Conservation (phyloP, 163 green algal species). For the Volvox carteri region DNA sequence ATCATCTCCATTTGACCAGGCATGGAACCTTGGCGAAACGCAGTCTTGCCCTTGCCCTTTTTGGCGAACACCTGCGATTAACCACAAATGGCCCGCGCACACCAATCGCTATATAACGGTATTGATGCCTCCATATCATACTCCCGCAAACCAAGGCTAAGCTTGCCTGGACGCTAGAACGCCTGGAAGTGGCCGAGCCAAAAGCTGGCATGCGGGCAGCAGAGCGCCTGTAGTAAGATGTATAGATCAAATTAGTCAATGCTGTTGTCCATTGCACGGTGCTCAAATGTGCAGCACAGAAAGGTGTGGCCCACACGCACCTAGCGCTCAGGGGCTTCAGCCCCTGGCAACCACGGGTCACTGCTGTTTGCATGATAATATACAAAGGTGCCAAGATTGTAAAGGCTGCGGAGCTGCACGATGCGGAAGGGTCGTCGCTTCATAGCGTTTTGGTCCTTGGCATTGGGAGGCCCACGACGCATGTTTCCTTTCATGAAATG, state of each 20-base stretch:
- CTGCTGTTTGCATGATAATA: conserved; percentile 24
- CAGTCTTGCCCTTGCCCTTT: conserved; percentile 57
- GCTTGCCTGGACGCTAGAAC: conserved; percentile 31
- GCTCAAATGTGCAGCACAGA: background rate
- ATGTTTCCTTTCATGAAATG: background rate
- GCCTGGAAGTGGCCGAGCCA: conserved; percentile 19
- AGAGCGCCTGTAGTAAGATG: conserved; percentile 30
- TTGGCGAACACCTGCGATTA: conserved; percentile 48
- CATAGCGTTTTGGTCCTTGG: background rate
- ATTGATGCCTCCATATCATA: no score
- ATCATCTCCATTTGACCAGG: conserved; percentile 29
- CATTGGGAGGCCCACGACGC: conserved; percentile 4
- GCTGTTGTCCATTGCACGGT: no score
- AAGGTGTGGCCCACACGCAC: conserved; percentile 28
- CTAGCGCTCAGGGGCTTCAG: conserved; percentile 9
- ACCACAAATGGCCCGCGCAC: background rate
- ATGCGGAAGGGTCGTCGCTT: background rate
- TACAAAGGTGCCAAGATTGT: background rate
- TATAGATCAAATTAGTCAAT: no score
- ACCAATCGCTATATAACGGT: no score
- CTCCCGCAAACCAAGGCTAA: background rate
- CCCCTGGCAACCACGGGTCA: conserved; percentile 1
- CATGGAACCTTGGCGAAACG: conserved; percentile 32
- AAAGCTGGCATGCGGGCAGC: background rate
- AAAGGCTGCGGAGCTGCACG: no score